Conservation (phyloP, 495 filamentous ascomycete species). For the Astrothelium subdiscretum region DNA sequence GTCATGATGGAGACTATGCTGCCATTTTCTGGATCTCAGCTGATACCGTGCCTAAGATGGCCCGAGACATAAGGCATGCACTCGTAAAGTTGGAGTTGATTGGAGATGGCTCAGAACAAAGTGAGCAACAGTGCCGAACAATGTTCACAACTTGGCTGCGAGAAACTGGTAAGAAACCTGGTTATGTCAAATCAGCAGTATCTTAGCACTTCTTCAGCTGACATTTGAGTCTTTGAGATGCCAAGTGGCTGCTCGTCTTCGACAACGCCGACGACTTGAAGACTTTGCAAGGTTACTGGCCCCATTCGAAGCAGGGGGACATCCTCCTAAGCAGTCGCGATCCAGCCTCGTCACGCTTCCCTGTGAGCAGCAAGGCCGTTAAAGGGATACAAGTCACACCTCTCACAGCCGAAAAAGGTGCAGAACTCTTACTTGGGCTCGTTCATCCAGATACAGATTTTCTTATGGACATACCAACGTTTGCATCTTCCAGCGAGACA, state of each 20-base stretch:
- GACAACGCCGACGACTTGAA: neutral
- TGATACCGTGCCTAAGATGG: neutral
- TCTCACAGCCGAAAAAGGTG: neutral
- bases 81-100: neutral
- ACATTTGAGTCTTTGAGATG: neutral
- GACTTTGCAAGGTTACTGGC: neutral
- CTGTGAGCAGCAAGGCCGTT: neutral
- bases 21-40: neutral
- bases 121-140: neutral
- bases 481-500: neutral
- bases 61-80: neutral
- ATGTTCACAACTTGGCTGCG: neutral
- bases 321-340: neutral
- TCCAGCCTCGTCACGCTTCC: neutral
- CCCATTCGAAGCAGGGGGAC: neutral
- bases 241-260: neutral
- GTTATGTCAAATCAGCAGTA: neutral
- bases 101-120: neutral
- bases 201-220: neutral
- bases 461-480: neutral
- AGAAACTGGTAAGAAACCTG: neutral
- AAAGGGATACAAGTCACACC: neutral
- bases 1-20: neutral
- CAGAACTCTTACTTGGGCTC: neutral
- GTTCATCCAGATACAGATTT: neutral